Conservation (phyloP, 768 basidiomycete genomes). For the Phylloporus rhodoxanthus region DNA sequence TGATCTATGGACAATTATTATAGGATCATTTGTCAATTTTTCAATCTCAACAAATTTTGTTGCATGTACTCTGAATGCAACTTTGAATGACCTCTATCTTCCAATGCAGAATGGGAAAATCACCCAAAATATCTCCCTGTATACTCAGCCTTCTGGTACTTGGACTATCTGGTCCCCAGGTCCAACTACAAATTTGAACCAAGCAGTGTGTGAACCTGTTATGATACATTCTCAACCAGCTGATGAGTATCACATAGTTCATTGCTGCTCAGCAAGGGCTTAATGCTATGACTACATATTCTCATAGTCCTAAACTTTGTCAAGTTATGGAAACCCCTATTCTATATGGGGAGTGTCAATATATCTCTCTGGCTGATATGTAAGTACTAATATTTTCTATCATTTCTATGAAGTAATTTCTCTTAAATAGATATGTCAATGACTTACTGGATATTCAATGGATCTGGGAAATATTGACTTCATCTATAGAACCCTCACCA, state of each 20-base stretch:
- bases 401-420: neutral
- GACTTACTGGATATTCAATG: neutral
- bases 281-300: neutral
- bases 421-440: neutral
- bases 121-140: too few relatives aligned
- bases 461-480: neutral
- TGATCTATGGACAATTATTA: too few relatives aligned
- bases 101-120: conserved; percentile 2
- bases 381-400: neutral
- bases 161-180: conserved; percentile 8
- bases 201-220: neutral
- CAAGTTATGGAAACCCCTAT: neutral
- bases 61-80: conserved; percentile 5
- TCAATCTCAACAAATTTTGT: conserved; percentile 1
- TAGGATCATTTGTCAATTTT: neutral
- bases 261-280: neutral
- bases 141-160: neutral
- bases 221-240: too few relatives aligned
- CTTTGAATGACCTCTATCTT: neutral
- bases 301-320: neutral
- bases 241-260: neutral
- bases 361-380: neutral
- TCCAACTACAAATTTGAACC: neutral
- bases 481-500: neutral
- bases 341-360: neutral